Evolutionary conservation across 768 basidiomycete species (phyloP), one percentile per base, ranked within the genome.

Genomic region (Lactarius psammicola): DNA sequence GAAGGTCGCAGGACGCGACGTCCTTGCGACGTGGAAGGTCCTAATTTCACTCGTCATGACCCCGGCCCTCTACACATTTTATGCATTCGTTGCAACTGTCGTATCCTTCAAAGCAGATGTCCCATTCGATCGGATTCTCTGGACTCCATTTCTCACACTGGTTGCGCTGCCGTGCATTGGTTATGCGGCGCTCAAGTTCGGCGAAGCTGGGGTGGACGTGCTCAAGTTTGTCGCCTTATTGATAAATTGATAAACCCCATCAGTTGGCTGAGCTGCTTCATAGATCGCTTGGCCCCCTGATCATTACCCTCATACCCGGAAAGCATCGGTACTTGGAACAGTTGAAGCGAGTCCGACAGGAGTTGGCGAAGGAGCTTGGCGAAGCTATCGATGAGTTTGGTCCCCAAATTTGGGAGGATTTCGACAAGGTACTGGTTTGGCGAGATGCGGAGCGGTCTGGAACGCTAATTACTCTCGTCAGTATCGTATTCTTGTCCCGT

Each of bases 201-300:
- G 95, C 46, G 95, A 98, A 75, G 96, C 95, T 46, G 96, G 95
- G 42, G 88, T 96, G 86, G 95, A 98, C 71, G 94, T 98, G 28
- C 82, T 95, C 63, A 97, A 97, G 95, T 95, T 70, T 71, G 90
- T 78, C 23, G 5, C 40, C 9, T 51, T 38, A 10, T 57, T 34
- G 42, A 36, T 33, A 36, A 23, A 10, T 57, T 34, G 42, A 36
- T 33, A 36, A 23, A 30, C 36, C 17, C 59, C 51, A 64, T 72
- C 17, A 60, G 61, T 17, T 54, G 49, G 59, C 65, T 68, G 23
- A 20, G 60, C 49, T 56, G 30, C 44, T 64, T 42, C 46, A 26
- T 56, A 96, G 94, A 74, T 97, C 95, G 23, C 81, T 98, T 23
- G 86, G 91, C 34, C 95, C 95, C n/a, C 82, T 98, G 46, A 80